Evolutionary conservation across 257 asterid genomes (phyloP), one percentile per base, ranked within the genome.

Genomic region (Nicotiana tomentosiformis): DNA sequence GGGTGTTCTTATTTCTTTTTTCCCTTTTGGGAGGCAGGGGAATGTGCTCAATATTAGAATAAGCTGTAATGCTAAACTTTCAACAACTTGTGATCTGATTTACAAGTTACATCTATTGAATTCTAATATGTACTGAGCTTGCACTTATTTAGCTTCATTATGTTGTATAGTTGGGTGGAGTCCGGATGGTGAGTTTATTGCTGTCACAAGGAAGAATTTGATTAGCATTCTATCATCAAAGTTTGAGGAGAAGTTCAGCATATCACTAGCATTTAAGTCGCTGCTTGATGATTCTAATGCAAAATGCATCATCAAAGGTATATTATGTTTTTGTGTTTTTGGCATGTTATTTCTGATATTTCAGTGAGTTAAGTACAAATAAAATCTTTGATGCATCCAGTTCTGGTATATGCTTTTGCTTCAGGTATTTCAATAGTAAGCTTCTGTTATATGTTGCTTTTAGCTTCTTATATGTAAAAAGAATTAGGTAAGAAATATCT

Each of bases 131-230:
- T 35, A 51, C 78, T 66, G 70, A 55, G 62, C 29, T 60, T 65
- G 65, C 77, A 4, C 80, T 67, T 70, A 49, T 70, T 80, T 76
- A 46, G 84, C 85, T 39, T 83, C 84, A 30, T 43, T 11, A 85
- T 66, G 23, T 76, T 84, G 88, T 83, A 85, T 80, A 94, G 99
- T 92, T 88, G 98, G 91, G 88, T 96, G 98, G 98, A 93, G 97
- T 72, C 83, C 86, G 26, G 81, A 88, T 69, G 99, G 91, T 66
- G 88, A 91, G 83, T 88, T 85, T 86, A 76, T 92, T 88, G 98
- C 91, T 83, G 91, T 93, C 88, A 95, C 92, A 5, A 90, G 89
- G 87, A 90, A 90, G 84, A 93, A 89, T 82, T 85, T 83, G 56
- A 87, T 96, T 84, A 90, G 89, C 87, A 87, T 94, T 85, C 77